These are phyloP conservation scores for Oryza coarctata DNA, from an alignment of 176 grass and related monocot species.

Conservation along the genomic window DNA sequence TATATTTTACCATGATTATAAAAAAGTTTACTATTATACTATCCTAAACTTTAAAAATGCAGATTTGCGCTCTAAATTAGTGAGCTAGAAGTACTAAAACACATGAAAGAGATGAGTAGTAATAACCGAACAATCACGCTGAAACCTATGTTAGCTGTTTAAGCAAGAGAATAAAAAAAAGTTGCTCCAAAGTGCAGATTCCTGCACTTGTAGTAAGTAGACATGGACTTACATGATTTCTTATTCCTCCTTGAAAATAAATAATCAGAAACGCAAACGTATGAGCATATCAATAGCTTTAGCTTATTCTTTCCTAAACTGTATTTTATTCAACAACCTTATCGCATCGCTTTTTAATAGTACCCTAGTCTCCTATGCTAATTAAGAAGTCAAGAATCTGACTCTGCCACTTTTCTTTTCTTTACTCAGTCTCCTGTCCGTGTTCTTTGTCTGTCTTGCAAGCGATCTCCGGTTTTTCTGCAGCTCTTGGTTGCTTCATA, in stretches of 20 bases:
- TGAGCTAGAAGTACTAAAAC: background rate
- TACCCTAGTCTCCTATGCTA: background rate
- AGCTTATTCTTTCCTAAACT: background rate
- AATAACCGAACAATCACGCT: too few relatives aligned
- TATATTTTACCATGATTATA: background rate
- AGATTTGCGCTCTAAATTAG: background rate
- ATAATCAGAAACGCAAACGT: background rate
- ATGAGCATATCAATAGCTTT: background rate
- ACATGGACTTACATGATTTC: background rate
- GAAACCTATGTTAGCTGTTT: background rate
- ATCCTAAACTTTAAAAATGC: background rate
- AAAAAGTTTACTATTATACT: background rate
- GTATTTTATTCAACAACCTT: slow-evolving; percentile 9
- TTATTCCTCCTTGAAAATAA: background rate
- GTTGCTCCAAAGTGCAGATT: background rate
- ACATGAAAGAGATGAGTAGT: background rate
- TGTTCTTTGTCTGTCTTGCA: background rate
- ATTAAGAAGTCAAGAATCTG: slow-evolving; percentile 22
- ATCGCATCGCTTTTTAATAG: slow-evolving; percentile 1
- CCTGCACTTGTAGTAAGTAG: background rate
- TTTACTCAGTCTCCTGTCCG: background rate
- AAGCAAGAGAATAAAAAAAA: background rate
- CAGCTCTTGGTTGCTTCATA: background rate
- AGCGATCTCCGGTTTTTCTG: background rate
- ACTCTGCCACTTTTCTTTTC: background rate